Evolutionary conservation across 2,329 filamentous ascomycete genomes (phyloP).

Genomic region (Colletotrichum gloeosporioides): DNA sequence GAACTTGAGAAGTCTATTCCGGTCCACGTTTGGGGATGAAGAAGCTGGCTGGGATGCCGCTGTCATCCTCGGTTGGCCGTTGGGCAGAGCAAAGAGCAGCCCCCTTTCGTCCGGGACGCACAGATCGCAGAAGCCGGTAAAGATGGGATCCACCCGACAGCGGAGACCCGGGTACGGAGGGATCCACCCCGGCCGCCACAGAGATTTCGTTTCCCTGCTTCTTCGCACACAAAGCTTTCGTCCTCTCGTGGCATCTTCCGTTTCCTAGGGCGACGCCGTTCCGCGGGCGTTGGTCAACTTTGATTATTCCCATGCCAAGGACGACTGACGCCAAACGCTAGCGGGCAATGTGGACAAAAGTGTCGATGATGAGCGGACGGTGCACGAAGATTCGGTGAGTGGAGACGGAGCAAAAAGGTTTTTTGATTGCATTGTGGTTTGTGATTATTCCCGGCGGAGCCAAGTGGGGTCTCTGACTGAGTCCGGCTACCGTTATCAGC

Average conservation of each 20-base stretch:
- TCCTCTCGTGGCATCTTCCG: neutral
- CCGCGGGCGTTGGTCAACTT: neutral
- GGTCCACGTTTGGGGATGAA: neutral
- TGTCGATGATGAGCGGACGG: neutral
- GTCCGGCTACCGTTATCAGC: neutral
- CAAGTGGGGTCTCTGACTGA: neutral
- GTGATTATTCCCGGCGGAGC: conserved; percentile 8
- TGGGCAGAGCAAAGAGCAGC: neutral
- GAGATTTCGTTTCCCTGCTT: neutral
- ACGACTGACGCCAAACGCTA: neutral
- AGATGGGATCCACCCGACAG: neutral
- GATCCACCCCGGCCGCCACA: neutral
- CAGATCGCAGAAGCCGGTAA: neutral
- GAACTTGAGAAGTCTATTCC: neutral
- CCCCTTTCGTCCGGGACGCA: conserved; percentile 20
- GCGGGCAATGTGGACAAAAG: neutral
- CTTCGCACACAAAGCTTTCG: no score
- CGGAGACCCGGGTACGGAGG: conserved; percentile 1
- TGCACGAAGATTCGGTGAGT: neutral
- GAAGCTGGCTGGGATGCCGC: neutral
- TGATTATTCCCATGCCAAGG: neutral
- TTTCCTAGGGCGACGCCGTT: neutral
- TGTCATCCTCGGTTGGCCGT: neutral
- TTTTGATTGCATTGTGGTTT: neutral
- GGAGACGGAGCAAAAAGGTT: neutral